Evolutionary conservation across 2,329 filamentous ascomycete genomes (phyloP), one percentile per base, ranked within the genome.

Genomic region (Pezizomycotina sp.): DNA sequence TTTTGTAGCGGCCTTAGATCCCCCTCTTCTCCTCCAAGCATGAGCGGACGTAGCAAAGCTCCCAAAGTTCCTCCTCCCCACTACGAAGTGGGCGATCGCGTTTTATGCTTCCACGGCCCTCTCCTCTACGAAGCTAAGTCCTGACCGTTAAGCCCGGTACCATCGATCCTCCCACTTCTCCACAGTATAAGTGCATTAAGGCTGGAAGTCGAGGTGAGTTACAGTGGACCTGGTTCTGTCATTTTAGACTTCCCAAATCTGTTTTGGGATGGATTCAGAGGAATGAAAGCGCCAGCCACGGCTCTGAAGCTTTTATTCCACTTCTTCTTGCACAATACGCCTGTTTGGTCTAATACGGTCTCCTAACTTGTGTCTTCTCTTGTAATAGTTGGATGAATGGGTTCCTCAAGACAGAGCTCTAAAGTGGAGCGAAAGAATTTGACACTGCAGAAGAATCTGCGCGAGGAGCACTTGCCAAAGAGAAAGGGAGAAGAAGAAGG

Each of bases 51-150:
- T n/a, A n/a, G n/a, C n/a, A 44, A 44, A 22, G 63, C 68, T 42
- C 55, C 68, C 35, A 56, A 55, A 54, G 63, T 66, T 42, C 42
- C 47, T 22, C 42, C 46, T 15, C 60, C 64, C n/a, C 58, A 61
- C 47, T 77, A 70, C 53, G 60, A 60, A 42, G 75, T 74, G 55
- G 83, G 95, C 55, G 89, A 98, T 64, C 82, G 78, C 55, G 83
- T 92, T 23, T 72, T 95, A 20, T 98, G 89, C 63, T 95, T 95
- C 56, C 89, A 98, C 57, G 81, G 86, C 61, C 84, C 95, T 54
- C 74, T 95, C 60, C 72, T 98, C 33, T 98, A 98, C 56, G 89
- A 98, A 60, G 89, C 89, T 48, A 95, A 61, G 76, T 98, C 34
- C 71, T 92, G 47, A 84, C n/a, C n/a, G n/a, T n/a, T n/a, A n/a